Evolutionary conservation across 2,329 filamentous ascomycete genomes (phyloP).

Genomic region (Elsinoe fawcettii): DNA sequence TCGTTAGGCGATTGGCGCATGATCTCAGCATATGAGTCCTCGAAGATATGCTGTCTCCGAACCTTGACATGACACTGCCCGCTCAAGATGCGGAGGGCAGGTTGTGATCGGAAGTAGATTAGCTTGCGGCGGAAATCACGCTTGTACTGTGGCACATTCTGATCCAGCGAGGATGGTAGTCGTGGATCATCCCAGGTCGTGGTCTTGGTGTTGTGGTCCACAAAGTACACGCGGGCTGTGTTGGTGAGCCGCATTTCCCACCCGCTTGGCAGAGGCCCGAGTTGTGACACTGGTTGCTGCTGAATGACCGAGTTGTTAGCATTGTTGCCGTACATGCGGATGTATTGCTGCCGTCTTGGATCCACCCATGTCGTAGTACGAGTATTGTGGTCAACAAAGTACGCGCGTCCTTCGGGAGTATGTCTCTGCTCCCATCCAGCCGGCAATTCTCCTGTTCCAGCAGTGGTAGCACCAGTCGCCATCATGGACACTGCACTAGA

Average conservation of each 20-base stretch:
- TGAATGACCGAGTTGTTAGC: conserved; percentile 78
- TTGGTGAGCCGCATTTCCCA: conserved; percentile 99
- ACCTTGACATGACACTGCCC: conserved; percentile 99
- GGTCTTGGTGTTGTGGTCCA: conserved; percentile 99
- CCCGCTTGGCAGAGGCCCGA: conserved; percentile 88
- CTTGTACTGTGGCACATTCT: conserved; percentile 99
- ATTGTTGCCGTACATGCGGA: conserved; percentile 93
- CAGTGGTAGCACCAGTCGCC: conserved; percentile 89
- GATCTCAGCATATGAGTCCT: conserved; percentile 97
- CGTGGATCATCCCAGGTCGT: conserved; percentile 98
- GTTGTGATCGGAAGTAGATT: conserved; percentile 98
- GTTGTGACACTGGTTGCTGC: conserved; percentile 93
- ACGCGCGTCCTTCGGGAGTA: conserved; percentile 88
- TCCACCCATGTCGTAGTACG: conserved; percentile 98
- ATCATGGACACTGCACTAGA: conserved; percentile 71
- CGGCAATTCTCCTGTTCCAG: conserved; percentile 88
- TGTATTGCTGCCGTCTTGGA: conserved; percentile 93
- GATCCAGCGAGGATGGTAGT: conserved; percentile 88
- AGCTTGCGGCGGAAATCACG: conserved; percentile 96
- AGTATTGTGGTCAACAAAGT: conserved; percentile 98
- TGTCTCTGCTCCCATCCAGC: conserved; percentile 94
- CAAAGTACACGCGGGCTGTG: conserved; percentile 95
- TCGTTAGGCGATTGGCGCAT: conserved; percentile 93
- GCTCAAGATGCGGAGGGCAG: conserved; percentile 86
- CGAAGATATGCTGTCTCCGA: conserved; percentile 90